Conservation (phyloP, 2,329 filamentous ascomycete genomes). For the Gremmenia infestans region DNA sequence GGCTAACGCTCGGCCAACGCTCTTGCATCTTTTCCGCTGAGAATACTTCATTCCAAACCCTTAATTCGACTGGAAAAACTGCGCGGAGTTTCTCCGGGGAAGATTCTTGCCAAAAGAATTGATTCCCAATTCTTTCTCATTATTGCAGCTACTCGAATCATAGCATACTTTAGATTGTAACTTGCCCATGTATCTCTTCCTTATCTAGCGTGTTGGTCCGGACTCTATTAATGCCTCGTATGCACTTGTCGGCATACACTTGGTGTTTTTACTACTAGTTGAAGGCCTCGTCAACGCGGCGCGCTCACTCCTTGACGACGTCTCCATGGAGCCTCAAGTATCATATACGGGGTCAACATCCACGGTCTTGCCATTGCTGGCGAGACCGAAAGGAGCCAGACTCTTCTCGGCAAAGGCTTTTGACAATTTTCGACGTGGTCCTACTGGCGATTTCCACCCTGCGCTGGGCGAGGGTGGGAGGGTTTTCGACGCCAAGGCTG, state of each 20-base stretch:
- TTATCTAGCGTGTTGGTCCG: background rate
- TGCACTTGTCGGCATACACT: background rate
- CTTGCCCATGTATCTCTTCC: too few species aligned
- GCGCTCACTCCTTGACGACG: constrained; percentile 1
- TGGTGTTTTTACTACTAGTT: background rate
- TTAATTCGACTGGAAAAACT: background rate
- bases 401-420: constrained; percentile 19
- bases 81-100: background rate
- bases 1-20: background rate
- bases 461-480: constrained; percentile 24
- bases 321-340: constrained; percentile 13
- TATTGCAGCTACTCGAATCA: too few species aligned
- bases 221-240: background rate
- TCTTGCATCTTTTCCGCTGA: background rate
- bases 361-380: constrained; percentile 23
- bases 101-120: too few species aligned
- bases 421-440: constrained; percentile 25
- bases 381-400: constrained; percentile 16
- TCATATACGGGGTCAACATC: constrained; percentile 22
- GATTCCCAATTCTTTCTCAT: too few species aligned
- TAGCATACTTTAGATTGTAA: too few species aligned
- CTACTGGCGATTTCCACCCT: constrained; percentile 13
- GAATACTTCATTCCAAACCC: background rate
- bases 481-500: constrained; percentile 61
- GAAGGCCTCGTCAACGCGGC: background rate